These are phyloP conservation scores for Solanum appendiculatum DNA, from an alignment of 257 asterid species.

Conservation along the genomic window DNA sequence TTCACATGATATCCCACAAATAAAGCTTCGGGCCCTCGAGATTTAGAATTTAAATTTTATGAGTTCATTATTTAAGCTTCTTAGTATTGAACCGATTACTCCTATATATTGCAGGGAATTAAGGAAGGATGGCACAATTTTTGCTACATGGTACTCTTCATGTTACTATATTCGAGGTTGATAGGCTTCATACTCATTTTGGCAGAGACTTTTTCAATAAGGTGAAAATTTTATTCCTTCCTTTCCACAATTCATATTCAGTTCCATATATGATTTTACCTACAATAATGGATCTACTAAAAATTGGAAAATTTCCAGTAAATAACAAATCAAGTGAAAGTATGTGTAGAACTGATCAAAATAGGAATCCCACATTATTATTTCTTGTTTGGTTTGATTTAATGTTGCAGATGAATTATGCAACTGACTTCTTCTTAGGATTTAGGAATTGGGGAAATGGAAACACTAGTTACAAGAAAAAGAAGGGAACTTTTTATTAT, in stretches of 20 bases:
- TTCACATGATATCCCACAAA: not conserved
- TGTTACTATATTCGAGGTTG: slow-evolving; percentile 23
- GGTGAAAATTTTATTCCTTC: not conserved
- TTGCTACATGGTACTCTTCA: slow-evolving; percentile 29
- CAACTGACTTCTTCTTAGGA: not conserved
- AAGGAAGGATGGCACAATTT: slow-evolving; percentile 21
- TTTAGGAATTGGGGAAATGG: not conserved
- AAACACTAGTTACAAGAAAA: not conserved
- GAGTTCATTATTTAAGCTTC: not conserved
- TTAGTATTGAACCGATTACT: not conserved
- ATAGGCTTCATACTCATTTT: slow-evolving; percentile 12
- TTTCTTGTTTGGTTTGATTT: not conserved
- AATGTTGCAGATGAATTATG: not conserved
- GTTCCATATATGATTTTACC: not conserved
- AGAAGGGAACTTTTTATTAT: not conserved
- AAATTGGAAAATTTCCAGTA: not conserved
- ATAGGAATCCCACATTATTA: not conserved
- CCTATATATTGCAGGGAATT: not conserved
- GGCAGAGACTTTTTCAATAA: slow-evolving; percentile 7
- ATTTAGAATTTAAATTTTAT: not conserved
- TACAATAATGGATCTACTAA: not conserved
- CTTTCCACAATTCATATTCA: not conserved
- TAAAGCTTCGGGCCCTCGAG: not conserved
- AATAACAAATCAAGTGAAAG: not conserved
- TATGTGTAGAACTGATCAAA: not conserved